A percentile compares a stretch with the other conserved stretches of the same genome.
These are phyloP conservation scores for Trichophyton mentagrophytes DNA, from an alignment of 2,329 filamentous ascomycete genomes.

Conservation along the genomic window DNA sequence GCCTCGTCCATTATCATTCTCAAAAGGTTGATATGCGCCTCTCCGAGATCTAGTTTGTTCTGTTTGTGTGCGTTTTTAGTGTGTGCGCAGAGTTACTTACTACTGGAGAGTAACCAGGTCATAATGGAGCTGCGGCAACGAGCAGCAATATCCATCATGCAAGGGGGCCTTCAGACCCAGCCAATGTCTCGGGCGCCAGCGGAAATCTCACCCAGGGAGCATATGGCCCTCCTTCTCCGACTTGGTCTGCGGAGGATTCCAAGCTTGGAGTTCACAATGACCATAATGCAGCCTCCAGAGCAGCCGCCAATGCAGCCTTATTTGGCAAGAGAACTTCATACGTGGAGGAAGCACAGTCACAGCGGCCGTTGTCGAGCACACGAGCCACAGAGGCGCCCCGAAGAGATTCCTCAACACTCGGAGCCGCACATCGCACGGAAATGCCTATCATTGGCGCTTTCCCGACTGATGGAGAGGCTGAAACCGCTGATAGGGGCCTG, in stretches of 20 bases:
- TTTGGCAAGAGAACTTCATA: neutral
- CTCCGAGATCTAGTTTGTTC: no score
- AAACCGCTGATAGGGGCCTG: neutral
- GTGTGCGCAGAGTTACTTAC: neutral
- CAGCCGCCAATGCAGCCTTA: neutral
- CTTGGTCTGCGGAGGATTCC: neutral
- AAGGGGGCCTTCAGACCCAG: neutral
- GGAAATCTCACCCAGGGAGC: neutral
- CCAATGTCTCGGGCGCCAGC: neutral
- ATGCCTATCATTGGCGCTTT: neutral
- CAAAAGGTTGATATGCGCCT: neutral
- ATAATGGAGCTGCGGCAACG: neutral
- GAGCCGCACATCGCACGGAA: neutral
- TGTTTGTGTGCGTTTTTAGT: no score
- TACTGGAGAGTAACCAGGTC: neutral
- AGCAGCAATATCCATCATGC: neutral
- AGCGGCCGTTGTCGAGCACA: neutral
- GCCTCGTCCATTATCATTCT: neutral
- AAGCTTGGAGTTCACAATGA: slow-evolving; percentile 2
- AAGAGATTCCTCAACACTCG: neutral
- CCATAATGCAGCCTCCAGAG: neutral
- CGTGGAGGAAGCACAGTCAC: neutral
- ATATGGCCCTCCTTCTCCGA: neutral
- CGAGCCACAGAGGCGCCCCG: neutral
- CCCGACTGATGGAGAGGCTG: neutral